A percentile compares a stretch with the other conserved stretches of the same genome.
Evolutionary conservation across 1,284 basidiomycete species (phyloP).

Genomic region (Ceratobasidium sp.): DNA sequence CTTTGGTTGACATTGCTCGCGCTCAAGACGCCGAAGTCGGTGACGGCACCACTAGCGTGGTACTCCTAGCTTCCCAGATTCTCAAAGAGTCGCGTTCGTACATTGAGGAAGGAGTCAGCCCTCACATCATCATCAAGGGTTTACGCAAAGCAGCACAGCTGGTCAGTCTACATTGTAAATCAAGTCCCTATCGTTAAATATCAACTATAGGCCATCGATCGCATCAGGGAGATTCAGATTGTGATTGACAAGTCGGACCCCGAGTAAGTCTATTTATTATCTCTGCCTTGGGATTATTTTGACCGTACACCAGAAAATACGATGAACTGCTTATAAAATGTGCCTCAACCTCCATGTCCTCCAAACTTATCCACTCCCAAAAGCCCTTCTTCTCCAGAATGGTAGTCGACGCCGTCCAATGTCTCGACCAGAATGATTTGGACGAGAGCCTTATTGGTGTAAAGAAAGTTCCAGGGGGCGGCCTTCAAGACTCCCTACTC

Average conservation of each 20-base stretch:
- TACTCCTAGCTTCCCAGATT: slow-evolving; percentile 91
- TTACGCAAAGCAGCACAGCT: slow-evolving; percentile 88
- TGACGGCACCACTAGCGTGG: slow-evolving; percentile 97
- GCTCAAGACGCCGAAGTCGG: slow-evolving; percentile 99
- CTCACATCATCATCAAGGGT: slow-evolving; percentile 97
- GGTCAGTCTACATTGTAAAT: slow-evolving; percentile 56
- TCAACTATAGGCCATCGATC: slow-evolving; percentile 73
- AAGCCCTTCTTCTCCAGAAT: slow-evolving; percentile 99
- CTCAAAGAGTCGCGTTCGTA: slow-evolving; percentile 91
- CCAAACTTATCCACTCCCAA: slow-evolving; percentile 98
- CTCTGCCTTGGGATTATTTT: neutral
- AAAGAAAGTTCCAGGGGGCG: slow-evolving; percentile 99
- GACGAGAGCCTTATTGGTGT: slow-evolving; percentile 97
- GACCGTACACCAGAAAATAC: slow-evolving; percentile 85
- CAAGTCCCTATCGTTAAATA: slow-evolving; percentile 5
- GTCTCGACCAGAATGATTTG: slow-evolving; percentile 90
- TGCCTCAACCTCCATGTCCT: slow-evolving; percentile 98
- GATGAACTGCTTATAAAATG: slow-evolving; percentile 94
- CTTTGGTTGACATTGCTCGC: slow-evolving; percentile 95
- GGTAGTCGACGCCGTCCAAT: slow-evolving; percentile 97
- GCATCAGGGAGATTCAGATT: slow-evolving; percentile 89
- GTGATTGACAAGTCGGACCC: slow-evolving; percentile 90
- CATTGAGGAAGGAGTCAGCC: slow-evolving; percentile 97
- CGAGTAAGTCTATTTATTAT: slow-evolving; percentile 62
- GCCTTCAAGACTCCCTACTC: slow-evolving; percentile 94